Conservation (phyloP, 495 filamentous ascomycete genomes). For the Evernia prunastri region DNA sequence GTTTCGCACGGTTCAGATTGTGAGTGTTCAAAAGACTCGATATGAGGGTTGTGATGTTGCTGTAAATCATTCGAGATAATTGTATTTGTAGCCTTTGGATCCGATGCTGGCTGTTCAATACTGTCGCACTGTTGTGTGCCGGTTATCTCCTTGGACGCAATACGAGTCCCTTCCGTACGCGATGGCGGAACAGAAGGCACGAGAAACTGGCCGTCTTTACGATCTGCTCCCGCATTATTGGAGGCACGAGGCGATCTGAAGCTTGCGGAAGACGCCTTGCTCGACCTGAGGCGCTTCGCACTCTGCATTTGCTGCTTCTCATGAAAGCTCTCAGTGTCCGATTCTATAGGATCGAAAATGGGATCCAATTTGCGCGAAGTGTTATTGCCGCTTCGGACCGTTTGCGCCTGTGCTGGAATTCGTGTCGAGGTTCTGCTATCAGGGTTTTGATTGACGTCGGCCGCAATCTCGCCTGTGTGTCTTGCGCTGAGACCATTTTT, state of each 20-base stretch:
- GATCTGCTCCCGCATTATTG: neutral
- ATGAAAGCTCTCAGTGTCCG: slow-evolving; percentile 20
- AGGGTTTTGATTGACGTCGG: neutral
- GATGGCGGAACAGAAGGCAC: neutral
- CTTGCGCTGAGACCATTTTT: neutral
- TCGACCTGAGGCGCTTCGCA: slow-evolving; percentile 14
- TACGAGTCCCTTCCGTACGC: neutral
- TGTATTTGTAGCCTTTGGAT: neutral
- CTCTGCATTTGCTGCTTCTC: slow-evolving; percentile 19
- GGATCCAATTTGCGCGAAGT: neutral
- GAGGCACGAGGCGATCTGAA: neutral
- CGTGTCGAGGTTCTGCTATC: neutral
- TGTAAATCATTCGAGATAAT: neutral
- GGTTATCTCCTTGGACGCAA: neutral
- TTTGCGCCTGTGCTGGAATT: neutral
- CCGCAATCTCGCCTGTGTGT: neutral
- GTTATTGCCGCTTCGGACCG: neutral
- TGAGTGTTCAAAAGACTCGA: neutral
- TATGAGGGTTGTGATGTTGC: neutral
- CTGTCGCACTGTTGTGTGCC: neutral
- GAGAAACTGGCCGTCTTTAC: neutral
- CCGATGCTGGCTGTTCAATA: neutral
- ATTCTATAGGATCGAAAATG: slow-evolving; percentile 25
- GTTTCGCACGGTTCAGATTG: neutral
- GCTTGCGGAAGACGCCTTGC: neutral